Base-by-base conservation (phyloP, 2,329 filamentous ascomycete species). In the Ceratocystiopsis minuta region DNA sequence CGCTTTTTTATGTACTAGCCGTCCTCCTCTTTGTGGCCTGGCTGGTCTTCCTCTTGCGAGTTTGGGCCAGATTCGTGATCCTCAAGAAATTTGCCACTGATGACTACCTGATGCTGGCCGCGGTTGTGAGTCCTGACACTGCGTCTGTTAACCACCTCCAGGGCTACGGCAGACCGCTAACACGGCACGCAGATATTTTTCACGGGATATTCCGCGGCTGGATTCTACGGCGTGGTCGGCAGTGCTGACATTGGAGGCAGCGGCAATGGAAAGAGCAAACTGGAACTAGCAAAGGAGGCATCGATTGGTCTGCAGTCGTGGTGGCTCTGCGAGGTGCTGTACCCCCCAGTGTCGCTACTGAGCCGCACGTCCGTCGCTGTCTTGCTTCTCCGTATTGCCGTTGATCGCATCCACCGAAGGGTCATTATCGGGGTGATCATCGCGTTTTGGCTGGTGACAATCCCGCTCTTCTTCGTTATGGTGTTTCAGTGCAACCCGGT, bases 401-500 rank as follows among this genome's bases (percentile, higher is more conserved):
- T 56, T 6, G 46, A 49, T 12, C 54, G 46, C 17, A 42, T 53
- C 33, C 58, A 66, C 44, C 52, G 53, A 4, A 50, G 53, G 45
- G 54, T 60, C 37, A 57, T 63, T 43, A 58, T 66, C 44, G 57
- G 55, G 41, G 38, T 50, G 16, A 54, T 58, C 33, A 62, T 62
- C 0, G 42, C 52, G 7, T 53, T 50, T 12, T 49, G 43, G 43
- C 2, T 37, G 60, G 33, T 36, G 18, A 45, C 49, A 1, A 38
- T 45, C 13, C 46, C 45, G 6, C 43, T 49, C 12, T 44, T 50
- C 14, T 32, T 47, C 4, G 38, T 45, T 10, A 11, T 40, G 15
- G 16, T 67, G 0, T 60, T 72, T 15, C 68, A 71, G 49, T 72
- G 68, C 53, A 54, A 48, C 0, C 68, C 69, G 0, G 51, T 64